Evolutionary conservation across 495 filamentous ascomycete species (phyloP), one percentile per base, ranked within the genome.

Genomic region (Achaetomiella virescens): DNA sequence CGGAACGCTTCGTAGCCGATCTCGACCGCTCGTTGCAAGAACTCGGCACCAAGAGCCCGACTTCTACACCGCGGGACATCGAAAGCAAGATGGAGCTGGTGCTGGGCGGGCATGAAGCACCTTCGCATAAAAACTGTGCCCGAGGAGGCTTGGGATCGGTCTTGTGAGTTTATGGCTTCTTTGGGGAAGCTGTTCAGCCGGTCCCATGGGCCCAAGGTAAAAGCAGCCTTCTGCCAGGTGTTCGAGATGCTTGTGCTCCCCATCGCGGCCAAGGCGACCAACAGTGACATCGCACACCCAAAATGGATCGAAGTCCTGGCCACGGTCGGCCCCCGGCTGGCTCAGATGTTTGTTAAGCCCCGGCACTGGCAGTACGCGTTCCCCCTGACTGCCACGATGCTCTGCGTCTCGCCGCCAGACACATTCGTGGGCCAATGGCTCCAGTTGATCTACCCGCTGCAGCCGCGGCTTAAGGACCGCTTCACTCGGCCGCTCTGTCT

Each of bases 161-260:
- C 91, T 3, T 97, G 92, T 67, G 86, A 90, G 54, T 96, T 95
- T 58, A 83, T 99, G 76, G 77, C 83, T 20, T 82, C 83, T 0
- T 72, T 97, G 18, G 89, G 86, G 21, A 85, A 86, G 31, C 78
- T 95, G 33, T 97, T 97, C 71, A 78, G 82, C 44, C 84, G 83
- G 59, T 86, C 88, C 11, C 90, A 96, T 61, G 93, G 93, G 6
- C 86, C 86, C 54, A 84, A 83, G 27, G 84, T 96, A 57, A 99
- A 97, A 64, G 85, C 91, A 59, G 89, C 91, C 21, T 99, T 96
- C 63, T 97, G 92, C 70, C 86, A 91, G 62, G 82, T 95, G 6
- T 78, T 97, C 57, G 90, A 90, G 59, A 89, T 87, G 53, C 78
- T 97, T 11, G 70, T 97, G 31, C 82, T 96, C n/a, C 88, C 91